Percentiles rank a stretch among this genome's conserved stretches.
These are phyloP conservation scores for Epithemia pelagica DNA, from an alignment of 108 stramenopile genomes.

Conservation along the genomic window DNA sequence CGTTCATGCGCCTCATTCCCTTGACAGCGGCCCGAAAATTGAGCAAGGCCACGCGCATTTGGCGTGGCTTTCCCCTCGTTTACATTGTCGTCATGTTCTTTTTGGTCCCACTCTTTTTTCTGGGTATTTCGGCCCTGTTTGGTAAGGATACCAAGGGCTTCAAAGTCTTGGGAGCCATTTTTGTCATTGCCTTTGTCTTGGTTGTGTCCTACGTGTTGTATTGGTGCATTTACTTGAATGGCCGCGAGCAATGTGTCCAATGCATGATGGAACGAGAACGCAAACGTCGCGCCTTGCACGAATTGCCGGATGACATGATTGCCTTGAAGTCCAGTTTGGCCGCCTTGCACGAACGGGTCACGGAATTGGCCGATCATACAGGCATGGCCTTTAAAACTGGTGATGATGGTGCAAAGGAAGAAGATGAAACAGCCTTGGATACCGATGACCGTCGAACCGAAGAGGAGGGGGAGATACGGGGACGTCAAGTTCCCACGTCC, in stretches of 20 bases:
- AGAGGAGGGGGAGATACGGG: too few relatives aligned
- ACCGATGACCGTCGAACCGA: too few relatives aligned
- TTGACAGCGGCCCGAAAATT: slow-evolving; percentile 49
- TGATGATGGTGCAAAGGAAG: slow-evolving; percentile 7
- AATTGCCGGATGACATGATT: slow-evolving; percentile 41
- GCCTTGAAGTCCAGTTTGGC: slow-evolving; percentile 35
- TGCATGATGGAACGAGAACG: slow-evolving; percentile 34
- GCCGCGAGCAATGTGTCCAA: slow-evolving; percentile 12
- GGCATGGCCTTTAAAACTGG: slow-evolving; percentile 36
- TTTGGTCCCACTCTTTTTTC: slow-evolving; percentile 47
- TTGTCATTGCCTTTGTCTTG: slow-evolving; percentile 36
- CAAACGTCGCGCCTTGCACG: slow-evolving; percentile 12
- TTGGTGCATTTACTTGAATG: slow-evolving; percentile 44
- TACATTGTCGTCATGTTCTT: slow-evolving; percentile 69
- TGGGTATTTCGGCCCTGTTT: slow-evolving; percentile 55
- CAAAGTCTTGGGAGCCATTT: slow-evolving; percentile 51
- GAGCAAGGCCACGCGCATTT: slow-evolving; percentile 50
- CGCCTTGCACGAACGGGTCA: too few relatives aligned
- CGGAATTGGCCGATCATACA: slow-evolving; percentile 43
- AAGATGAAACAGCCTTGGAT: too few relatives aligned
- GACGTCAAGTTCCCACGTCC: too few relatives aligned
- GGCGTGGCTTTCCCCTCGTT: slow-evolving; percentile 45
- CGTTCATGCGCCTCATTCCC: slow-evolving; percentile 66
- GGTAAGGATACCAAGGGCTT: slow-evolving; percentile 45
- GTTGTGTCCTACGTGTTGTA: slow-evolving; percentile 23